A percentile compares a stretch with the other conserved stretches of the same genome.
Evolutionary conservation across 495 filamentous ascomycete genomes (phyloP).

Genomic region (Zalerion maritima): DNA sequence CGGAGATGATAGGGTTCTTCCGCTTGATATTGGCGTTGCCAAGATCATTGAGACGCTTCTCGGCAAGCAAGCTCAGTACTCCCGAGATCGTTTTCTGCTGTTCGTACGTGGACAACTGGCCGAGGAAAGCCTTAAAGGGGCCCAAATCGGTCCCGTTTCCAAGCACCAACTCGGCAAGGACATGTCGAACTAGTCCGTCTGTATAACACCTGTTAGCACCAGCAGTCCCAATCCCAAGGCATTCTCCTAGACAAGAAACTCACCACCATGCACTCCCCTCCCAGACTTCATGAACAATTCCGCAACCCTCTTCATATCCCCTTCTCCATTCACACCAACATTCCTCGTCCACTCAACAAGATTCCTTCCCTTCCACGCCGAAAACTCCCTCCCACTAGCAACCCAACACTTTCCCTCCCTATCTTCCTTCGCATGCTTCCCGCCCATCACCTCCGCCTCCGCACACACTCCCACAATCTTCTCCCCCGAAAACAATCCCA

Average conservation of each 20-base stretch:
- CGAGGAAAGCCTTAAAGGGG: conserved; percentile 29
- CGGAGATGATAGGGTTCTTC: conserved; percentile 25
- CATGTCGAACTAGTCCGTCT: conserved; percentile 35
- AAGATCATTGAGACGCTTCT: conserved; percentile 29
- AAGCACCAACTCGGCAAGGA: conserved; percentile 33
- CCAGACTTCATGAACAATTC: conserved; percentile 50
- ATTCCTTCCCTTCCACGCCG: conserved; percentile 59
- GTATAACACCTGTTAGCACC: conserved; percentile 30
- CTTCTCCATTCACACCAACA: conserved; percentile 21
- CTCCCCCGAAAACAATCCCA: no score
- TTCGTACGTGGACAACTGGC: conserved; percentile 36
- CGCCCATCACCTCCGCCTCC: no score
- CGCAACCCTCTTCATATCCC: conserved; percentile 37
- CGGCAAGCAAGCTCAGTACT: conserved; percentile 44
- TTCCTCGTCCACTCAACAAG: conserved; percentile 37
- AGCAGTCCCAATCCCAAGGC: conserved; percentile 5
- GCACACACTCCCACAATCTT: no score
- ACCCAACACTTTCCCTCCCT: conserved; percentile 4
- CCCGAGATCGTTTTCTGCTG: conserved; percentile 43
- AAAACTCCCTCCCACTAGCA: conserved; percentile 31
- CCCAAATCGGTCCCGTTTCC: conserved; percentile 13
- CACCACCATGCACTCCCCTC: conserved; percentile 63
- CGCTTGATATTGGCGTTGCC: conserved; percentile 15
- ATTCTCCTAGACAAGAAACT: conserved; percentile 6
- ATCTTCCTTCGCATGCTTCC: no score